Evolutionary conservation across 257 asterid genomes (phyloP).

Genomic region (Datura wrightii): DNA sequence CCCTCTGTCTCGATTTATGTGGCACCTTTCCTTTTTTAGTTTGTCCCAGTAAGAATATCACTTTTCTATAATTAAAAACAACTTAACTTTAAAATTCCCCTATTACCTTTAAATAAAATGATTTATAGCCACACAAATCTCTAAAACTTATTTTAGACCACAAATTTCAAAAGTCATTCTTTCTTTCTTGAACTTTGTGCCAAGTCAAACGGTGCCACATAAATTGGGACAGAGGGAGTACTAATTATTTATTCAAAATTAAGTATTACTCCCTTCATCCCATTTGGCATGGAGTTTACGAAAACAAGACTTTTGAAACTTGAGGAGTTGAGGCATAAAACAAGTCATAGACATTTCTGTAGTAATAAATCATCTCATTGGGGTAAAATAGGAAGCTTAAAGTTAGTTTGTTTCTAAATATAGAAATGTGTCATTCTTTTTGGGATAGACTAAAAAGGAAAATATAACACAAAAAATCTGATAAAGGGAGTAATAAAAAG

Average conservation of each 20-base stretch:
- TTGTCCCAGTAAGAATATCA: too few relatives aligned
- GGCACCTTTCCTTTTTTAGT: too few relatives aligned
- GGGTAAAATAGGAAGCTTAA: constrained; percentile 2
- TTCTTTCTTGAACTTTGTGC: too few relatives aligned
- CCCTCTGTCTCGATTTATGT: too few relatives aligned
- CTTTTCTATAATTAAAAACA: too few relatives aligned
- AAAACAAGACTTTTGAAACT: neutral
- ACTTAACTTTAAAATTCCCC: too few relatives aligned
- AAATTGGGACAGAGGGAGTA: too few relatives aligned
- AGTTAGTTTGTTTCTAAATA: neutral
- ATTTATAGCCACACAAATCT: too few relatives aligned
- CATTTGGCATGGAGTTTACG: neutral
- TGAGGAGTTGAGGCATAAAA: neutral
- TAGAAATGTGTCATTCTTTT: constrained; percentile 1
- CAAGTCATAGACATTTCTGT: neutral
- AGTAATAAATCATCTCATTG: neutral
- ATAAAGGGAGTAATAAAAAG: neutral
- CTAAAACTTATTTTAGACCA: too few relatives aligned
- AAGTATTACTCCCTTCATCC: neutral
- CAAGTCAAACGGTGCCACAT: too few relatives aligned
- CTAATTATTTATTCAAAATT: neutral
- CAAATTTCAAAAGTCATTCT: too few relatives aligned
- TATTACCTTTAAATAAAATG: too few relatives aligned
- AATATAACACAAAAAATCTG: neutral
- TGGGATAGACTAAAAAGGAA: neutral